Evolutionary conservation across 164 flowering plant species (phyloP).

Genomic region (Piper longum): DNA sequence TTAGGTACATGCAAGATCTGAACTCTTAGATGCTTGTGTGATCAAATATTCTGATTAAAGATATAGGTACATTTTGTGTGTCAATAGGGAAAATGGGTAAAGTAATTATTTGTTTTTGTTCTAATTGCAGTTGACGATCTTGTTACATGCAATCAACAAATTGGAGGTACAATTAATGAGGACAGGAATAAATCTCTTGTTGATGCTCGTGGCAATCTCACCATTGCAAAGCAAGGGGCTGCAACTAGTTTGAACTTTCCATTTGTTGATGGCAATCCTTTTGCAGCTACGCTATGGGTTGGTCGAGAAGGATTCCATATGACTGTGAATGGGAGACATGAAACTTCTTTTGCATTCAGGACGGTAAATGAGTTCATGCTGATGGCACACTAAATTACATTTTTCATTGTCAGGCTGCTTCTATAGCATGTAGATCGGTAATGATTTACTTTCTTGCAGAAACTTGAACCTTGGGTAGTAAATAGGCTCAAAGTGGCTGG

Average conservation of each 20-base stretch:
- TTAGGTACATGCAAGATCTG: neutral
- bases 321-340: conserved; percentile 92
- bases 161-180: conserved; percentile 25
- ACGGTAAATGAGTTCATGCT: conserved; percentile 35
- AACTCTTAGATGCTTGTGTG: neutral
- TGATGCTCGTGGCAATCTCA: conserved; percentile 5
- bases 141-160: conserved; percentile 50
- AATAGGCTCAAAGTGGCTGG: conserved; percentile 46
- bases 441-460: conserved; percentile 31
- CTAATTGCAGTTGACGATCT: conserved; percentile 66
- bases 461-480: conserved; percentile 78
- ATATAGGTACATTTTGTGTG: neutral
- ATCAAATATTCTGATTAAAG: neutral
- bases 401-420: neutral
- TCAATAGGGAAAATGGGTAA: neutral
- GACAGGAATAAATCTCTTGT: conserved; percentile 19
- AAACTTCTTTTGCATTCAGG: conserved; percentile 74
- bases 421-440: neutral
- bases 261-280: conserved; percentile 56
- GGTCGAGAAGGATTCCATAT: conserved; percentile 88
- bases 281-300: conserved; percentile 75
- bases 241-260: conserved; percentile 49
- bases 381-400: neutral
- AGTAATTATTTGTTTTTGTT: conserved; percentile 1
- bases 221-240: conserved; percentile 25